Conservation (phyloP, 2,329 filamentous ascomycete genomes). For the Calonectria leucothoes region DNA sequence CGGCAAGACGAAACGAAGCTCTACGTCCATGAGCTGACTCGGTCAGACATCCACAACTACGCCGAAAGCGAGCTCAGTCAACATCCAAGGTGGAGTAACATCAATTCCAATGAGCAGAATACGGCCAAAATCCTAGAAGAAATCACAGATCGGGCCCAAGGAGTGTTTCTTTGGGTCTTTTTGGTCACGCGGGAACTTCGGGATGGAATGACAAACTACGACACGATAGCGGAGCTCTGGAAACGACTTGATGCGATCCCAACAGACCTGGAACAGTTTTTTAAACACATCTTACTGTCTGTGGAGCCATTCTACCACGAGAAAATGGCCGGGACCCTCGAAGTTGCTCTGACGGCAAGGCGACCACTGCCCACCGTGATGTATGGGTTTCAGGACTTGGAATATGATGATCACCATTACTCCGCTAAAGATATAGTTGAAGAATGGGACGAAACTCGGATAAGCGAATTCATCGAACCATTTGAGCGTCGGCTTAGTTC, state of each 20-base stretch:
- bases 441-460: neutral
- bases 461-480: neutral
- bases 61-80: neutral
- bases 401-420: slow-evolving; percentile 19
- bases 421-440: neutral
- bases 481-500: neutral
- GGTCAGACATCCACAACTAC: slow-evolving; percentile 24
- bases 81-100: slow-evolving; percentile 9
- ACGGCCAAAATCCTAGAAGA: neutral
- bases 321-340: slow-evolving; percentile 9
- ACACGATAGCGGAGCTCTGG: slow-evolving; percentile 9
- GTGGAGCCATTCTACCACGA: slow-evolving; percentile 14
- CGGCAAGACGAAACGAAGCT: slow-evolving; percentile 6
- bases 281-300: slow-evolving; percentile 9
- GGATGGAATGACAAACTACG: neutral
- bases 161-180: slow-evolving; percentile 38
- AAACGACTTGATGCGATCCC: slow-evolving; percentile 17
- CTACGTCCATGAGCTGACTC: slow-evolving; percentile 26
- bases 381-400: slow-evolving; percentile 12
- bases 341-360: slow-evolving; percentile 8
- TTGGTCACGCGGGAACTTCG: slow-evolving; percentile 20
- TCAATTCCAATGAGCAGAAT: neutral
- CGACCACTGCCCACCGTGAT: neutral
- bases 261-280: slow-evolving; percentile 18
- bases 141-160: slow-evolving; percentile 21